phyloP scores from a whole-genome alignment of 768 basidiomycete species.

The Xanthoconium purpureum region DNA sequence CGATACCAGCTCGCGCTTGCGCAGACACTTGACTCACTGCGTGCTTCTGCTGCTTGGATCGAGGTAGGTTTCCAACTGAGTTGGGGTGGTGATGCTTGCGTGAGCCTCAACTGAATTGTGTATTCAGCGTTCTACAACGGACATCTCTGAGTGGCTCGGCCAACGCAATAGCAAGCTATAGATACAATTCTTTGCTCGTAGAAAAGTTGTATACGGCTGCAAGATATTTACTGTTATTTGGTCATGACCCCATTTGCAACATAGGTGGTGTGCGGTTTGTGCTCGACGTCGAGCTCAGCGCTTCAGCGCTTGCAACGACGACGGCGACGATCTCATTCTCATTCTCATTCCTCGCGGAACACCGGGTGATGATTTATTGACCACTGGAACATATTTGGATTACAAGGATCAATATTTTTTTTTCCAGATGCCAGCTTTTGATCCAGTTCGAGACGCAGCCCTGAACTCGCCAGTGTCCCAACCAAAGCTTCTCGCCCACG shows the following conservation, averaged over 20 bases:
- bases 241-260: not conserved
- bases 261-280: not conserved
- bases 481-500: conserved; percentile 36
- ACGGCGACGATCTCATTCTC: conserved; percentile 11
- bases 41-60: conserved; percentile 58
- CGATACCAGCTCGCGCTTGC: conserved; percentile 63
- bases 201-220: too few species aligned
- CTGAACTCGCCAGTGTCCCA: conserved; percentile 68
- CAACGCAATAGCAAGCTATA: not conserved
- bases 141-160: conserved; percentile 54
- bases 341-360: not conserved
- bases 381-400: not conserved
- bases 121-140: conserved; percentile 53
- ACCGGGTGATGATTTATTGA: conserved; percentile 16
- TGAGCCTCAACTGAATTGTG: not conserved
- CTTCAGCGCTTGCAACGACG: conserved; percentile 6
- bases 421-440: conserved; percentile 50
- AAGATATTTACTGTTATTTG: conserved; percentile 6
- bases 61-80: conserved; percentile 41
- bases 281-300: not conserved
- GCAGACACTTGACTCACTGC: conserved; percentile 68
- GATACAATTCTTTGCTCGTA: not conserved
- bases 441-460: conserved; percentile 85
- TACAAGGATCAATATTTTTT: not conserved
- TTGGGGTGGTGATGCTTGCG: not conserved